Conservation (phyloP, 169 alveolate species). For the Amoebophrya sp. region DNA sequence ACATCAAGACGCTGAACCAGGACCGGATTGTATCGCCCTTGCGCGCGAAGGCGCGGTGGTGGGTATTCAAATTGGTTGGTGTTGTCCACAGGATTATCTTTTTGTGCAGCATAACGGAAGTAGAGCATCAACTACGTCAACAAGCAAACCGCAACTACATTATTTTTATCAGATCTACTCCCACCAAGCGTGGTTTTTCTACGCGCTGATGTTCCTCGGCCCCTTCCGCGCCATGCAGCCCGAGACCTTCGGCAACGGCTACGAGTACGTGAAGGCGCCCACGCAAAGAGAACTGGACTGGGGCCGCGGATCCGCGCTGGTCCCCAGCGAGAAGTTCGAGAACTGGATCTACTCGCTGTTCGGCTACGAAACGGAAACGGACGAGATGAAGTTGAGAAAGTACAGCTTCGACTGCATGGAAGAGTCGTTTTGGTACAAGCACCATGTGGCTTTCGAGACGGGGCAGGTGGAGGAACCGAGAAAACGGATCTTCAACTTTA, state of each 20-base stretch:
- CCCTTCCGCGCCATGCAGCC: neutral
- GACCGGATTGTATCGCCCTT: neutral
- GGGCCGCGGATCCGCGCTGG: neutral
- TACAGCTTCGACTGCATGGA: neutral
- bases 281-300: neutral
- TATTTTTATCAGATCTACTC: too few species aligned
- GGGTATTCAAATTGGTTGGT: neutral
- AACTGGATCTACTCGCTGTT: neutral
- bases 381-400: neutral
- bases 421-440: slow-evolving; percentile 10
- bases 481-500: neutral
- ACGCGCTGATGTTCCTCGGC: neutral
- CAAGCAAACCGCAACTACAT: too few species aligned
- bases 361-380: neutral
- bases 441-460: neutral
- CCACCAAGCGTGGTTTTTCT: too few species aligned
- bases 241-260: neutral
- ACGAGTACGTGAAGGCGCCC: neutral
- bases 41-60: too few species aligned
- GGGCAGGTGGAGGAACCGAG: neutral
- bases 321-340: slow-evolving; percentile 1
- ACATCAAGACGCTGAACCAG: neutral
- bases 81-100: neutral
- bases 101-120: neutral
- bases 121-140: too few species aligned